Evolutionary conservation across 306 rosid genomes (phyloP), one percentile per base, ranked within the genome.

Genomic region (Urtica urens): DNA sequence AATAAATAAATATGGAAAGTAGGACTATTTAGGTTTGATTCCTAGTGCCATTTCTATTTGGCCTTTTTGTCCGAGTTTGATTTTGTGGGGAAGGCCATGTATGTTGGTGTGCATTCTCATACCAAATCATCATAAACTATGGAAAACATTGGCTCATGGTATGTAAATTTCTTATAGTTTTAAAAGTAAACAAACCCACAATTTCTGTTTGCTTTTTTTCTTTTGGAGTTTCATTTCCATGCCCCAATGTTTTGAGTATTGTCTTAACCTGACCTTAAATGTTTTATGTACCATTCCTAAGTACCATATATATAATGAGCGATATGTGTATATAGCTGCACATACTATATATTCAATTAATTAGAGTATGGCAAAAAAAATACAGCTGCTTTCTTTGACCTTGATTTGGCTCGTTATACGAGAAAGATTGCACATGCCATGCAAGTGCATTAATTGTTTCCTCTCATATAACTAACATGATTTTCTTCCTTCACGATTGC

Each of bases 361-460:
- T 15, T 12, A 12, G 7, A 12, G 40, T 30, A 27, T 5, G 40
- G 39, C 28, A 31, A 3, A 12, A 17, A 44, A 7, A 11, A 19
- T n/a, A 7, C 13, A 22, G 57, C 34, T 51, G 57, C 33, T 38
- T 24, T 53, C 37, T 13, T 38, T 53, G 46, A 35, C 57, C 25
- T 9, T 49, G 6, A 28, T 22, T n/a, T 35, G 44, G 29, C 23
- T 22, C n/a, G 30, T 23, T 22, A 13, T 21, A 14, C 38, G 33
- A 23, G 46, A 52, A 37, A 52, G 45, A 28, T 20, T 34, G 21
- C 58, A 52, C 58, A 53, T 53, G 58, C 34, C 58, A 53, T 53
- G 58, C 34, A 0, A 35, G 3, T 53, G 46, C 15, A 19, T 14
- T 38, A 23, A 16, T 13, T 53, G 46, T n/a, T n/a, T 35, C 34